Percentiles rank a stretch among this genome's conserved stretches.
Evolutionary conservation across 177 flowering plant species (phyloP).

Genomic region (Vitis hybrid): DNA sequence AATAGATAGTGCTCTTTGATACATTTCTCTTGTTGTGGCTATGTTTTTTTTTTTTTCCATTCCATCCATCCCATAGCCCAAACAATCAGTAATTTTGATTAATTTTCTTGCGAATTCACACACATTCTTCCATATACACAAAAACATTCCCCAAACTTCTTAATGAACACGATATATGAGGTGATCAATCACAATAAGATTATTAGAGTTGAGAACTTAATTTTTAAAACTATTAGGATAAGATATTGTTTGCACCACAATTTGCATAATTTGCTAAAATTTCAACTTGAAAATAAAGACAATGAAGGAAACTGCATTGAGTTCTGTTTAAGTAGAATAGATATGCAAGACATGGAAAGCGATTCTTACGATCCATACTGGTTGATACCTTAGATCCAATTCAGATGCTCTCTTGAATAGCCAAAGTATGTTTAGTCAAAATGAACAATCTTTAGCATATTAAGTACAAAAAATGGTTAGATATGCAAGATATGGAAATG

Average conservation of each 20-base stretch:
- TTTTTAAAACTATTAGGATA: no score
- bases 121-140: not conserved
- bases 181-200: no score
- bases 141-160: no score
- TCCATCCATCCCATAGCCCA: slow-evolving; percentile 99
- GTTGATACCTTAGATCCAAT: slow-evolving; percentile 84
- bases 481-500: no score
- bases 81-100: slow-evolving; percentile 7
- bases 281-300: not conserved
- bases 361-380: slow-evolving; percentile 83
- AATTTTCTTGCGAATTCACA: not conserved
- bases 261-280: no score
- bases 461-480: no score
- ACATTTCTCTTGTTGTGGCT: slow-evolving; percentile 70
- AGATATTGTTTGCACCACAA: no score
- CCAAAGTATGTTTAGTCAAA: no score
- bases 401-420: slow-evolving; percentile 81
- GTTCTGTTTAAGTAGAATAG: no score
- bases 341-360: not conserved
- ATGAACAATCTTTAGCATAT: no score
- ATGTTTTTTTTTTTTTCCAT: slow-evolving; percentile 69
- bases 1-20: slow-evolving; percentile 77
- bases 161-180: no score
- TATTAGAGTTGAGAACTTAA: no score
- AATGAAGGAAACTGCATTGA: not conserved